Base-by-base conservation (phyloP, 1,284 basidiomycete species). In the Trametes versicolor region DNA sequence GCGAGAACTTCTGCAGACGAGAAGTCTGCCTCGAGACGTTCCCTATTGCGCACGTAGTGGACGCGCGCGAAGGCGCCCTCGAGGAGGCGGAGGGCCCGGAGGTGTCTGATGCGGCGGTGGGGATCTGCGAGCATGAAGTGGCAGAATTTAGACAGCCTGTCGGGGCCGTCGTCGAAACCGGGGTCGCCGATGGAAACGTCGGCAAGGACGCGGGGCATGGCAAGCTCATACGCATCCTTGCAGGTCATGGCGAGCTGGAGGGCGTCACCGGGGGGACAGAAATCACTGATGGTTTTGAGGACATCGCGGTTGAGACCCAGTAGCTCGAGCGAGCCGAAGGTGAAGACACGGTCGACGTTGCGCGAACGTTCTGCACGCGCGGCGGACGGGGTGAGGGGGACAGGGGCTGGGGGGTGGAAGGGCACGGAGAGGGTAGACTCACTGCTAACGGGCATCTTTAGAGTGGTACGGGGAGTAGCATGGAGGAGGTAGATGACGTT, bases 31-130 rank as follows among this genome's bases (percentile, higher is more conserved):
- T 64, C 63, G 58, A 70, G 65, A 13, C 64, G 61, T 13, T 61
- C 59, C 32, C 65, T 57, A 41, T 58, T 56, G 21, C 59, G 64
- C 4, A 62, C 55, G 27, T 36, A 36, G 53, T 57, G 56, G 13
- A 65, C 43, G 50, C 67, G 65, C 17, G 69, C 67, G 64, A 72
- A 72, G 1, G 71, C 69, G 19, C 66, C 66, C 58, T 71, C 71
- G n/a, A 64, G 60, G 59, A 72, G 68, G 32, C 66, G 67, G 39
- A 72, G 71, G 48, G 63, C 68, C 21, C 63, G 63, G 50, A 72
- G 65, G 43, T 67, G 65, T 27, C 56, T 58, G 21, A 65, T 57
- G 49, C 67, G 65, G 60, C 58, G 48, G 23, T 29, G 51, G 29
- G 66, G 62, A 47, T 68, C 61, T 4, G 61, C 63, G 32, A 70